Evolutionary conservation across 1,284 basidiomycete genomes (phyloP), one percentile per base, ranked within the genome.

Genomic region (Moesziomyces antarcticus): DNA sequence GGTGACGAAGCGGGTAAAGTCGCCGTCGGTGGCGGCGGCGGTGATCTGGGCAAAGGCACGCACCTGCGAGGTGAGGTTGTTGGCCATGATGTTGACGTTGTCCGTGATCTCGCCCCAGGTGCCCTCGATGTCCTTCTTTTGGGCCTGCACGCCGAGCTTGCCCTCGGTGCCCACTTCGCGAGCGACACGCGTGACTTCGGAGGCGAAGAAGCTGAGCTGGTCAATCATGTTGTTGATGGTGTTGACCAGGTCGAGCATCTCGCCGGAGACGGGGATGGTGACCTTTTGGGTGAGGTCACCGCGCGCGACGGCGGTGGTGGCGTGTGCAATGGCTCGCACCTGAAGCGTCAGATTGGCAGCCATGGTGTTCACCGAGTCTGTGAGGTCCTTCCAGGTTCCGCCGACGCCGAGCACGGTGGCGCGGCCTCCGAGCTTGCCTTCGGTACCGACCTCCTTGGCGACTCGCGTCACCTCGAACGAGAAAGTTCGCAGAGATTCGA

Each of bases 101-200:
- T 86, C 96, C 90, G 96, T 99, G 84, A 99, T 97, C 85, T 97
- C 94, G 83, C 94, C 93, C 97, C 96, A 99, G 54, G 94, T 97
- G 54, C 96, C 97, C 82, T 98, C 93, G 37, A 98, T 93, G 73
- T 95, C 93, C 73, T 94, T 94, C 46, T 98, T 94, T 84, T 98
- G 93, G 20, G 97, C 96, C 82, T 97, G 96, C 0, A 97, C 96
- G 80, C 96, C 96, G 14, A 99, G 87, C 85, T 97, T 97, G 43
- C 95, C 95, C 82, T 97, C 93, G 6, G 94, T 96, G 66, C 94
- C 94, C 79, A 97, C 94, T 84, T 97, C 94, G 35, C 93, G 87
- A 5, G 94, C 94, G 51, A 97, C 95, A 81, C 96, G 93, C 85
- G 94, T 96, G 67, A 97, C 95, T 84, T 97, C 93, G 21, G 91